Percentiles rank a stretch among this genome's conserved stretches.
Conservation (phyloP, 2,329 filamentous ascomycete genomes). For the Neonectria sp. region DNA sequence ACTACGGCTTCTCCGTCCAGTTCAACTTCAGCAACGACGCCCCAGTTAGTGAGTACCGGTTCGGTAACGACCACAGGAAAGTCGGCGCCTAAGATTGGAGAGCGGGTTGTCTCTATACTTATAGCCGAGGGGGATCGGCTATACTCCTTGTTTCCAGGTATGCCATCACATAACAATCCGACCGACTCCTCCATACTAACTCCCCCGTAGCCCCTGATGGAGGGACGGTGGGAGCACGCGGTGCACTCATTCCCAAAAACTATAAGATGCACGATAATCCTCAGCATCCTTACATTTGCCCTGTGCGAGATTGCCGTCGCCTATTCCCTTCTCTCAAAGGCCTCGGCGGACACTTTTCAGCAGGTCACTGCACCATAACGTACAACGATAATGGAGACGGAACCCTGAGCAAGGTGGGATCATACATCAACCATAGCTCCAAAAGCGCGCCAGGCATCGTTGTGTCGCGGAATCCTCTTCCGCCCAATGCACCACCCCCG, state of each 20-base stretch:
- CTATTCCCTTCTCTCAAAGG: constrained; percentile 43
- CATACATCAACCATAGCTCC: constrained; percentile 41
- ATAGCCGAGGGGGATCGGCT: constrained; percentile 35
- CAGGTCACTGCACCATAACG: constrained; percentile 42
- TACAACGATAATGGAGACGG: constrained; percentile 61
- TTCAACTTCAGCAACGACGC: not conserved
- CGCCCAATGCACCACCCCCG: constrained; percentile 40
- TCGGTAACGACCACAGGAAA: not conserved
- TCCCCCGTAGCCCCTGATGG: constrained; percentile 30
- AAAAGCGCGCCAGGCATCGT: constrained; percentile 48
- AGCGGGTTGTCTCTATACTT: constrained; percentile 29
- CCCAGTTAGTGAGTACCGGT: not conserved
- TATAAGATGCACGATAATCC: constrained; percentile 49
- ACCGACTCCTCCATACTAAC: constrained; percentile 22
- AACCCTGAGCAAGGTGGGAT: constrained; percentile 52
- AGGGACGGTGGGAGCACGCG: constrained; percentile 33
- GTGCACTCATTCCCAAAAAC: constrained; percentile 52
- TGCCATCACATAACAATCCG: not conserved
- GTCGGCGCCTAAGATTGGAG: constrained; percentile 10
- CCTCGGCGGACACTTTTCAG: constrained; percentile 48
- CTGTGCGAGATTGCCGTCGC: constrained; percentile 55
- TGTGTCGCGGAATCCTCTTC: constrained; percentile 45
- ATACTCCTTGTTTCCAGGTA: constrained; percentile 40
- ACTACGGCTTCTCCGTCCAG: not conserved
- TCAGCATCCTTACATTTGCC: constrained; percentile 52